Evolutionary conservation across 805 yeast genomes (phyloP).

Genomic region (Isabelozyma pseudorhagii): DNA sequence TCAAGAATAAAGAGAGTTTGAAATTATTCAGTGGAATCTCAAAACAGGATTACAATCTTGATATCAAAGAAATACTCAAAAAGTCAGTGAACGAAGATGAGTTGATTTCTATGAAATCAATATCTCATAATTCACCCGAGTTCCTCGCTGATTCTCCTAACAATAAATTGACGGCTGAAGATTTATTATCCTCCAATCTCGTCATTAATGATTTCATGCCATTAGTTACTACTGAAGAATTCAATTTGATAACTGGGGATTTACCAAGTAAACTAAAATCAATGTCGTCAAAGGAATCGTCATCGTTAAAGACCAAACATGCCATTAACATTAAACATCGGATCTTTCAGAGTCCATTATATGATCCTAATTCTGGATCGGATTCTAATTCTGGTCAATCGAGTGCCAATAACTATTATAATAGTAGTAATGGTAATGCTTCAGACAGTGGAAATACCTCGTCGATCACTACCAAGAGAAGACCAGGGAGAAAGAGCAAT

Average conservation of each 20-base stretch:
- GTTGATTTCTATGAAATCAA: not conserved
- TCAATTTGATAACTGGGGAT: conserved; percentile 38
- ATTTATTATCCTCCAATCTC: conserved; percentile 1
- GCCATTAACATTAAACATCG: conserved; percentile 30
- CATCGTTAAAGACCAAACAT: conserved; percentile 5
- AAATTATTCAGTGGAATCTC: conserved; percentile 24
- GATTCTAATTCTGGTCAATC: conserved; percentile 18
- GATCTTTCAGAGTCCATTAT: conserved; percentile 37
- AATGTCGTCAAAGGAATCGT: conserved; percentile 6
- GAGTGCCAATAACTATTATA: not conserved
- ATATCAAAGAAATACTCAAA: conserved; percentile 26
- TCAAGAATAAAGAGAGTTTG: conserved; percentile 20
- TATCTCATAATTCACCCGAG: not conserved
- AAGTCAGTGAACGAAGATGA: conserved; percentile 6
- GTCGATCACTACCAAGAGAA: conserved; percentile 24
- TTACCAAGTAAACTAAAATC: conserved; percentile 23
- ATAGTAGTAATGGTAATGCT: not conserved
- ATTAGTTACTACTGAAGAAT: conserved; percentile 32
- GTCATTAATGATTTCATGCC: conserved; percentile 42
- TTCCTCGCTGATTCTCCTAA: conserved; percentile 2
- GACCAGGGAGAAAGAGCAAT: conserved; percentile 34
- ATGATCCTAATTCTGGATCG: conserved; percentile 40
- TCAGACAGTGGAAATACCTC: conserved; percentile 7
- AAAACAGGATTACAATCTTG: conserved; percentile 24
- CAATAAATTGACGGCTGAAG: not conserved